Evolutionary conservation across 305 asterid species (phyloP), one percentile per base, ranked within the genome.

Genomic region (Ilex paraguariensis): DNA sequence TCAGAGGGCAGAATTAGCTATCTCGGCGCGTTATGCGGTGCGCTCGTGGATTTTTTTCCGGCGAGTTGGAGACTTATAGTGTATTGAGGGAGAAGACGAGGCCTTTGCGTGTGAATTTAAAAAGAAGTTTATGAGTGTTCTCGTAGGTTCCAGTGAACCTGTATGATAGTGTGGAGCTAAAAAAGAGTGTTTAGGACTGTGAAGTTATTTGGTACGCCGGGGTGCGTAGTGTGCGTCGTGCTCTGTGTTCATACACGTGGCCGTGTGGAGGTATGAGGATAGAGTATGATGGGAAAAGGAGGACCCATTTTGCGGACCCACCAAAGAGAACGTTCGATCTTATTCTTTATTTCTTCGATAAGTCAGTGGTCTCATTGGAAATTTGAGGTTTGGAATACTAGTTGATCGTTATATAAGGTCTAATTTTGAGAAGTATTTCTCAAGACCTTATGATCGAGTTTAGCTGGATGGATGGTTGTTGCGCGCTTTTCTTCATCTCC

Each of bases 51-150:
- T 5, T 4, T 4, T 36, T 36, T 36, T 36, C 9, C 10, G 65
- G 3, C 13, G 64, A 17, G 59, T 33, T 46, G 59, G 48, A 59
- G 61, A 56, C 59, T 10, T 8, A 31, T 7, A 5, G 17, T 51
- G 44, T 7, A 55, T 40, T 39, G 54, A 2, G 65, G 11, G 7
- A 54, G 55, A 62, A 13, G 36, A 32, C 2, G 12, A 48, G 45
- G 77, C 53, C 63, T 44, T 67, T 72, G 79, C 64, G 78, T 68
- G 70, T 44, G 73, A 66, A 64, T 68, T 68, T 78, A 65, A 62
- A 30, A 67, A 73, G 15, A 6, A 3, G 45, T 28, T 57, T 46
- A n/a, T n/a, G 66, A 65, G 61, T 21, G 36, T 68, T 73, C 70
- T 55, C 15, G 77, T 33, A 50, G 55, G 32, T 73, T 73, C 73